Evolutionary conservation across 768 basidiomycete species (phyloP).

Genomic region (Leccinum imitatum): DNA sequence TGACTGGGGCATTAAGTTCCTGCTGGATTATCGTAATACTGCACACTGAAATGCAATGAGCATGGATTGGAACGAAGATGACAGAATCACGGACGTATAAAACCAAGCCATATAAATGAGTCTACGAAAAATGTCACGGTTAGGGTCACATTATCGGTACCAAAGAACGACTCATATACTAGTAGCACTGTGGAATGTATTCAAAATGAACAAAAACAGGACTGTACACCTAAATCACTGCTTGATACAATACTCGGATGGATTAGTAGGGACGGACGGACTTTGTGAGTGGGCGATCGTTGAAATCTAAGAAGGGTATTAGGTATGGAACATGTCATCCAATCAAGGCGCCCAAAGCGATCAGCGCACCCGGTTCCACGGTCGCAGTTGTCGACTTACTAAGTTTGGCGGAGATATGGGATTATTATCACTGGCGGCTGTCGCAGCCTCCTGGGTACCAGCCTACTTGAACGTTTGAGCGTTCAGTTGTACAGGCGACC

Average conservation of each 20-base stretch:
- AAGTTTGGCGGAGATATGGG: too few relatives aligned
- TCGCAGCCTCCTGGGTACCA: too few relatives aligned
- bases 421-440: too few relatives aligned
- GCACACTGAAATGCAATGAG: not conserved
- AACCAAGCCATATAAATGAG: constrained; percentile 21
- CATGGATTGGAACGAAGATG: not conserved
- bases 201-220: constrained; percentile 17
- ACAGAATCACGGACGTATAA: constrained; percentile 10
- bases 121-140: not conserved
- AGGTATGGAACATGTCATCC: not conserved
- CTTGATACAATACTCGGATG: not conserved
- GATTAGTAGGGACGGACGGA: not conserved
- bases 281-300: constrained; percentile 15
- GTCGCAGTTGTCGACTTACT: too few relatives aligned
- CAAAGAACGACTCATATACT: constrained; percentile 8
- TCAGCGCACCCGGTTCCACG: too few relatives aligned
- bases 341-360: too few relatives aligned
- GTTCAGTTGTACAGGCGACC: too few relatives aligned
- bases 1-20: too few relatives aligned
- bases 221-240: constrained; percentile 14
- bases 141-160: not conserved
- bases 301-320: constrained; percentile 9
- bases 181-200: constrained; percentile 17
- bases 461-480: too few relatives aligned
- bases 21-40: not conserved